Conservation (phyloP, 768 basidiomycete genomes). For the Butyriboletus loyo region DNA sequence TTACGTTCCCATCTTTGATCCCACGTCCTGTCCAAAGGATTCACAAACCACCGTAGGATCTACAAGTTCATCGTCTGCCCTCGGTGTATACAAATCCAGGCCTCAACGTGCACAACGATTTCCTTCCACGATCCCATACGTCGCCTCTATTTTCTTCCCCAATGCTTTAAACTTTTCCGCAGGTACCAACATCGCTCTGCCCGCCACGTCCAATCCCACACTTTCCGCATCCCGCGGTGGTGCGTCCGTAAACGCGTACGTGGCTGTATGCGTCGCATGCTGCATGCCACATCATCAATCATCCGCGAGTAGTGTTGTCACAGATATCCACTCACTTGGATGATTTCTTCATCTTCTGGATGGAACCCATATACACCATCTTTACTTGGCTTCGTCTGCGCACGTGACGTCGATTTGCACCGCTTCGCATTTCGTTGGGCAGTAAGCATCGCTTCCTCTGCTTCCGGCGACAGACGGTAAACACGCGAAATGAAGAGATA, state of each 20-base stretch:
- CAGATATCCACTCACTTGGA: constrained; percentile 41
- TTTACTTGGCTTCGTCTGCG: constrained; percentile 14
- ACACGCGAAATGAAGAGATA: constrained; percentile 74
- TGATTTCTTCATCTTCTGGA: constrained; percentile 78
- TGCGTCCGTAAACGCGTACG: constrained; percentile 49
- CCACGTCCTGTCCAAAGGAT: no score
- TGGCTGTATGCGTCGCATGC: constrained; percentile 20
- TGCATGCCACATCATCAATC: neutral
- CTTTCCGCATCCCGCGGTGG: constrained; percentile 59
- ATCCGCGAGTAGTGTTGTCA: neutral
- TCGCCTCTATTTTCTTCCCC: constrained; percentile 37
- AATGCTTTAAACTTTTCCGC: constrained; percentile 40
- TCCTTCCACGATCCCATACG: constrained; percentile 29
- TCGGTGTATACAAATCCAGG: no score
- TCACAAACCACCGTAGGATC: no score
- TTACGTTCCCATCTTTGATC: no score
- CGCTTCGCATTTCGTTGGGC: constrained; percentile 40
- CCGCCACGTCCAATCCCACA: constrained; percentile 70
- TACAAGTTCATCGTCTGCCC: no score
- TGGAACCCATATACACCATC: constrained; percentile 76
- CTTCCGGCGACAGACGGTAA: constrained; percentile 69
- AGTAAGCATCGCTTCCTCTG: constrained; percentile 53
- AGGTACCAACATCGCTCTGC: constrained; percentile 62
- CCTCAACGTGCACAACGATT: no score
- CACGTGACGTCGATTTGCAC: constrained; percentile 23